A percentile compares a stretch with the other conserved stretches of the same genome.
These are phyloP conservation scores for Dactylellina parvicollis DNA, from an alignment of 2,329 filamentous ascomycete species.

Conservation along the genomic window DNA sequence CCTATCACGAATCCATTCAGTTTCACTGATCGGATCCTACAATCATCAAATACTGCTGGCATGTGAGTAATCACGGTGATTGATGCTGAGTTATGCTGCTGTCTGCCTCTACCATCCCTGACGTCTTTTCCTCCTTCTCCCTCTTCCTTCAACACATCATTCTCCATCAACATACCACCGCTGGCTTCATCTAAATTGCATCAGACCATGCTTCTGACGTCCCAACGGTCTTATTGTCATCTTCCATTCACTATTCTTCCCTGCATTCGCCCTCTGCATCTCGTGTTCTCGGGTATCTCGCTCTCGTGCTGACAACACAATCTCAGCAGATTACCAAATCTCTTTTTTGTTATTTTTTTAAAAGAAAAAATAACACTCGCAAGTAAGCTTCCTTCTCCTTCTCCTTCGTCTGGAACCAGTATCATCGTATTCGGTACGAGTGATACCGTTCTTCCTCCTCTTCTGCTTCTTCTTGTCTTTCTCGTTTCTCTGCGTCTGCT, in stretches of 20 bases:
- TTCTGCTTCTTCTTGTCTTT: not conserved
- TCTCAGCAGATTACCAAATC: slow-evolving; percentile 2
- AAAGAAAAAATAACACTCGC: slow-evolving; percentile 42
- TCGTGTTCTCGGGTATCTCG: slow-evolving; percentile 26
- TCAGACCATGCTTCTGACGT: not conserved
- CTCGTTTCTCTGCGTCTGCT: not conserved
- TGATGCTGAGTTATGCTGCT: slow-evolving; percentile 1
- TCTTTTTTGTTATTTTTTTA: slow-evolving; percentile 50
- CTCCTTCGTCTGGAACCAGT: not conserved
- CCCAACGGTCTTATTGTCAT: not conserved
- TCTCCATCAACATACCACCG: not conserved
- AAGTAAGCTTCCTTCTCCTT: slow-evolving; percentile 37
- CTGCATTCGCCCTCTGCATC: slow-evolving; percentile 18
- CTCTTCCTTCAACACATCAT: slow-evolving; percentile 4
- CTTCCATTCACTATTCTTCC: slow-evolving; percentile 4
- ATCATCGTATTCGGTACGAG: not conserved
- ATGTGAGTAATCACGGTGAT: slow-evolving; percentile 47
- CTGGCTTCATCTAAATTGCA: not conserved
- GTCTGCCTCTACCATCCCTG: slow-evolving; percentile 9
- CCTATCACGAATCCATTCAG: not conserved
- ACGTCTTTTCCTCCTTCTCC: not conserved
- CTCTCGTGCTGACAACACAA: slow-evolving; percentile 29
- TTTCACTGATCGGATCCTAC: slow-evolving; percentile 21
- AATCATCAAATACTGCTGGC: not conserved
- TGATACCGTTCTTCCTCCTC: not conserved